phyloP scores from a whole-genome alignment of 106 monocot genomes.

The Allium fistulosum region DNA sequence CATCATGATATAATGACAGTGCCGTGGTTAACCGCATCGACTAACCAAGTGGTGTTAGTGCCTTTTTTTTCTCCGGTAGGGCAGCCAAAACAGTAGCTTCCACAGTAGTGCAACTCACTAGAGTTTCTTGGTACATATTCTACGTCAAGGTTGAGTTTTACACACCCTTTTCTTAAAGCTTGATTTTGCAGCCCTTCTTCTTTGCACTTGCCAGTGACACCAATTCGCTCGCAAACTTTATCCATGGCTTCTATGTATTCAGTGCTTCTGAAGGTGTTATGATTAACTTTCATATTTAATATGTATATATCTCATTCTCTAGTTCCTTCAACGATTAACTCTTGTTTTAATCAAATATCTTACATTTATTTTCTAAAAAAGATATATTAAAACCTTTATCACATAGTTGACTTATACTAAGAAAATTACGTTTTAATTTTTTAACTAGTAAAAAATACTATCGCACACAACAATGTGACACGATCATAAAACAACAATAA shows the following conservation, averaged over 20 bases:
- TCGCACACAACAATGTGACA: too few relatives aligned
- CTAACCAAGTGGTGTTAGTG: conserved; percentile 70
- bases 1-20: conserved; percentile 62
- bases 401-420: too few relatives aligned
- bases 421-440: too few relatives aligned
- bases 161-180: conserved; percentile 71
- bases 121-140: conserved; percentile 52
- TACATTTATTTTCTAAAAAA: too few relatives aligned
- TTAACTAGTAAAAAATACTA: too few relatives aligned
- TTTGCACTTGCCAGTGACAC: conserved; percentile 47
- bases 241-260: conserved; percentile 73
- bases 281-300: too few relatives aligned
- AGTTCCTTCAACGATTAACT: too few relatives aligned
- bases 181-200: conserved; percentile 80
- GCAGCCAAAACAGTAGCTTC: conserved; percentile 63
- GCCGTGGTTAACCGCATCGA: conserved; percentile 55
- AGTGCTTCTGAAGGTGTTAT: conserved; percentile 20
- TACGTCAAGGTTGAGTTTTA: conserved; percentile 61
- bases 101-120: conserved; percentile 61
- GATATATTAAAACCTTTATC: too few relatives aligned
- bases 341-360: too few relatives aligned
- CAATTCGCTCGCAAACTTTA: conserved; percentile 55
- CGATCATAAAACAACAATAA: too few relatives aligned
- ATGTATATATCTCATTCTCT: too few relatives aligned
- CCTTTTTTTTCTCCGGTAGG: conserved; percentile 52